These are phyloP conservation scores for Botryotinia convoluta DNA, from an alignment of 2,329 filamentous ascomycete species.

Conservation along the genomic window DNA sequence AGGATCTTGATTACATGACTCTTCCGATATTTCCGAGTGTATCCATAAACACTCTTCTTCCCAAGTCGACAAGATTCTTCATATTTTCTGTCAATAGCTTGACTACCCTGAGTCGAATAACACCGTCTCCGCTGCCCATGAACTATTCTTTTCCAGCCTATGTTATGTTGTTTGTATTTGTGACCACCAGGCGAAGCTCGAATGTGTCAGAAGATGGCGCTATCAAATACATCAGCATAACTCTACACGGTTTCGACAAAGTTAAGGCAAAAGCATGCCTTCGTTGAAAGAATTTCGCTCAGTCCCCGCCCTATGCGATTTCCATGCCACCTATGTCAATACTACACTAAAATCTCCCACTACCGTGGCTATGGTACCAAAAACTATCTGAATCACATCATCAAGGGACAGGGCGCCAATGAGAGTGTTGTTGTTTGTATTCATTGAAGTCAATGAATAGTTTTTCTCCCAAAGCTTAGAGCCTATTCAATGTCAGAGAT, in stretches of 20 bases:
- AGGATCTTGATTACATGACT: background rate
- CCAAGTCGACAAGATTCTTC: background rate
- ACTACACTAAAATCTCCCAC: background rate
- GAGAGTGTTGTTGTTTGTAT: background rate
- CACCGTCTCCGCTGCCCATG: no score
- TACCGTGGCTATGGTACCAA: background rate
- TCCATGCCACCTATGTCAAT: background rate
- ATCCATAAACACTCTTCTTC: background rate
- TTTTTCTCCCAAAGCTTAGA: background rate
- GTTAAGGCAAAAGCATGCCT: background rate
- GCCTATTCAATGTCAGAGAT: background rate
- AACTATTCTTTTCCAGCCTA: background rate
- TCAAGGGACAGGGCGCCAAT: background rate
- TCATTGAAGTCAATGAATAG: conserved; percentile 3
- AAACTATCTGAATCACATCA: conserved; percentile 2
- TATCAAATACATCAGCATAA: background rate
- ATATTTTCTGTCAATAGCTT: background rate
- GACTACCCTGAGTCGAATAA: background rate
- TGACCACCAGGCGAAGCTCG: background rate
- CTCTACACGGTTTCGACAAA: background rate
- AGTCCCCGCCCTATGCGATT: background rate
- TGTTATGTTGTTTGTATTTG: background rate
- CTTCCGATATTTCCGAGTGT: background rate
- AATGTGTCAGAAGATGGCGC: background rate
- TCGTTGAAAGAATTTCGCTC: background rate